These are phyloP conservation scores for Boletus sensibilis DNA, from an alignment of 768 basidiomycete genomes.

Conservation along the genomic window DNA sequence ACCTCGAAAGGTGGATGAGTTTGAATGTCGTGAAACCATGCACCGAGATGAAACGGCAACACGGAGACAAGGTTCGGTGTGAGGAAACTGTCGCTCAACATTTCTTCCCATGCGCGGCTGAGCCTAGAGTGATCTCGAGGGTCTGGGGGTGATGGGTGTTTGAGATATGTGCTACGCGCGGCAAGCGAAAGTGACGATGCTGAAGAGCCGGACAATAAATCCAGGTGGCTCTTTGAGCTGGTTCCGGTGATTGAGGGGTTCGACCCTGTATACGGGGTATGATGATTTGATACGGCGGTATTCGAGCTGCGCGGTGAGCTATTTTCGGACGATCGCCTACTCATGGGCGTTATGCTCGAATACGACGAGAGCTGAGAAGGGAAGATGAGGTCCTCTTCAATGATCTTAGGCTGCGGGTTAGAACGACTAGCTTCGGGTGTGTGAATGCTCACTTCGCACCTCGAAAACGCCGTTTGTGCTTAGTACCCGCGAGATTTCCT, in stretches of 20 bases:
- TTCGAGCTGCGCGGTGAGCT: slow-evolving; percentile 30
- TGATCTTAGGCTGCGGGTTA: slow-evolving; percentile 43
- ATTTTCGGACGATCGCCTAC: slow-evolving; percentile 19
- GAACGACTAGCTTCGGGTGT: background rate
- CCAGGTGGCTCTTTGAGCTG: slow-evolving; percentile 14
- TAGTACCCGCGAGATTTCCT: slow-evolving; percentile 71
- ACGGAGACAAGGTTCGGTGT: slow-evolving; percentile 53
- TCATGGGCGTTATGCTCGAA: slow-evolving; percentile 3
- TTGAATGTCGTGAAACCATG: slow-evolving; percentile 54
- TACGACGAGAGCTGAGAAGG: slow-evolving; percentile 40
- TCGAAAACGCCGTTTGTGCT: slow-evolving; percentile 62
- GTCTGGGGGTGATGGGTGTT: slow-evolving; percentile 31
- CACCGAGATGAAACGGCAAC: slow-evolving; percentile 64
- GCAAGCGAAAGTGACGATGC: slow-evolving; percentile 24
- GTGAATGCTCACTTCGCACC: slow-evolving; percentile 37
- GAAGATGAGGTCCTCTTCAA: slow-evolving; percentile 75
- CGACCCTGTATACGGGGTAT: slow-evolving; percentile 20
- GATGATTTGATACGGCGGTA: slow-evolving; percentile 24
- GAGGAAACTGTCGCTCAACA: slow-evolving; percentile 60
- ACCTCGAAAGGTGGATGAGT: slow-evolving; percentile 49
- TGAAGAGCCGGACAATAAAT: slow-evolving; percentile 16
- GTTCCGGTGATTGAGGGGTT: slow-evolving; percentile 20
- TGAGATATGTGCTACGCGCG: slow-evolving; percentile 10
- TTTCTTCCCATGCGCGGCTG: slow-evolving; percentile 63
- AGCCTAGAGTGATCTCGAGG: slow-evolving; percentile 64